A percentile compares a stretch with the other conserved stretches of the same genome.
Conservation (phyloP, 371 early-diverging fungal species). For the Mortierella sp. region DNA sequence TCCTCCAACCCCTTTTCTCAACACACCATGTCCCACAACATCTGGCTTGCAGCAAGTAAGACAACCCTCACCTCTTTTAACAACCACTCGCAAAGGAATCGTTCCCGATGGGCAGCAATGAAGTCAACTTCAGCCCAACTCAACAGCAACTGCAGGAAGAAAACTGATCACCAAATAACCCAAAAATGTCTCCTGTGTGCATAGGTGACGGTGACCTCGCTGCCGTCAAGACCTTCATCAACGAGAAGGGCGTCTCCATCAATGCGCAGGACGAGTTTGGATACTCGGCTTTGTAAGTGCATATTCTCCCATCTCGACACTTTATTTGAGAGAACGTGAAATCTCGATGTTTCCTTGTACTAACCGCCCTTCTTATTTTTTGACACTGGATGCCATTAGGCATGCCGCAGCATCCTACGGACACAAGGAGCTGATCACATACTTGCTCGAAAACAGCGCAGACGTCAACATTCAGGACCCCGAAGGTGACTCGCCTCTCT, state of each 20-base stretch:
- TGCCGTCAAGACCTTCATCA: constrained; percentile 59
- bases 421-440: constrained; percentile 68
- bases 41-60: constrained; percentile 61
- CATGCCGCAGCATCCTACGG: constrained; percentile 81
- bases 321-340: background rate
- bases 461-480: constrained; percentile 79
- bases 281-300: constrained; percentile 76
- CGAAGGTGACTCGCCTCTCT: constrained; percentile 91
- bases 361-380: background rate
- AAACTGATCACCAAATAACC: background rate
- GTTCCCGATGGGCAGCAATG: background rate
- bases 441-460: constrained; percentile 67
- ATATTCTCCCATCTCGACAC: background rate
- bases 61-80: background rate
- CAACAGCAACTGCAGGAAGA: background rate
- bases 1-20: background rate
- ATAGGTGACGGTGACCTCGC: constrained; percentile 61
- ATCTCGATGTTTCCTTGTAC: background rate
- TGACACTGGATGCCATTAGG: constrained; percentile 38
- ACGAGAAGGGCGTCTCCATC: constrained; percentile 63
- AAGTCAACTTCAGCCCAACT: background rate
- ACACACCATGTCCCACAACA: constrained; percentile 50
- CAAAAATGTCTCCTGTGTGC: background rate
- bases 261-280: constrained; percentile 79
- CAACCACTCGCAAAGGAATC: background rate